These are phyloP conservation scores for Cladosporium sp. DNA, from an alignment of 2,329 filamentous ascomycete genomes.

Conservation along the genomic window DNA sequence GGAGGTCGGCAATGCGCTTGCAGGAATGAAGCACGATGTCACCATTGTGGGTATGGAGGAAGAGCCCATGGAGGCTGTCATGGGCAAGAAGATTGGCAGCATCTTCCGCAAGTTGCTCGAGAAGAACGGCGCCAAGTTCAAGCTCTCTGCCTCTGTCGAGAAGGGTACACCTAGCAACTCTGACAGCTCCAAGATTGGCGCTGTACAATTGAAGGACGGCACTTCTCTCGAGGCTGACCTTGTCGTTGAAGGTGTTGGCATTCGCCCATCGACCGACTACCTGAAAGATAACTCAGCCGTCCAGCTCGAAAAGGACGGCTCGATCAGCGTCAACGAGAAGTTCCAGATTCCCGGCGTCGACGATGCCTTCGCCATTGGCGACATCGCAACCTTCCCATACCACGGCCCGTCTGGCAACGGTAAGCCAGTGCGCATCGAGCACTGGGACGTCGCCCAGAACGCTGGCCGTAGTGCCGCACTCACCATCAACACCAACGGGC, in stretches of 20 bases:
- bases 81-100: conserved; percentile 77
- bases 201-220: conserved; percentile 81
- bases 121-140: conserved; percentile 85
- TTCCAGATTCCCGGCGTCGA: conserved; percentile 75
- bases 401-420: conserved; percentile 82
- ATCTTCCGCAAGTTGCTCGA: conserved; percentile 80
- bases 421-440: conserved; percentile 79
- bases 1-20: conserved; percentile 85
- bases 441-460: conserved; percentile 98
- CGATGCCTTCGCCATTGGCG: conserved; percentile 89
- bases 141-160: conserved; percentile 77
- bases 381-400: conserved; percentile 95
- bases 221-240: conserved; percentile 82
- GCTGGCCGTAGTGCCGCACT: conserved; percentile 77
- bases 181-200: conserved; percentile 72
- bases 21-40: conserved; percentile 76
- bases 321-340: conserved; percentile 74
- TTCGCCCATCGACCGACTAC: conserved; percentile 81
- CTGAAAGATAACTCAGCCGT: conserved; percentile 71
- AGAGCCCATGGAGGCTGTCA: conserved; percentile 79
- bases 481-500: conserved; percentile 69
- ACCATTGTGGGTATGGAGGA: conserved; percentile 87
- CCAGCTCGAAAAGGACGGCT: conserved; percentile 84
- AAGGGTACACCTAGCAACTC: conserved; percentile 73
- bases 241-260: conserved; percentile 88